These are phyloP conservation scores for Pontederia crassipes DNA, from an alignment of 176 grass and related monocot species.

Conservation along the genomic window DNA sequence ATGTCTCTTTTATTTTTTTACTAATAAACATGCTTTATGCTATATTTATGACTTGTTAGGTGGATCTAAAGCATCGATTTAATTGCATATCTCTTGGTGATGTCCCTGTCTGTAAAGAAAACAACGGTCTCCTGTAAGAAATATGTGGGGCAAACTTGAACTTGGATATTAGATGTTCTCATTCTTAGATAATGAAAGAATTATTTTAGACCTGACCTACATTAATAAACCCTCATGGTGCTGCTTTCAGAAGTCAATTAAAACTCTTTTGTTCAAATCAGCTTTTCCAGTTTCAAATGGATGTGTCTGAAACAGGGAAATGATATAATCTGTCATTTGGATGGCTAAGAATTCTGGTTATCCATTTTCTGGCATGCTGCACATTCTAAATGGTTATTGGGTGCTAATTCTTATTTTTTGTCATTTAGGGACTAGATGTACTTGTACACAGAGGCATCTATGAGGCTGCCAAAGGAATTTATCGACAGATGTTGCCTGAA, in stretches of 20 bases:
- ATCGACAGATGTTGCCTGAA: slow-evolving; percentile 74
- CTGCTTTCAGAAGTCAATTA: no score
- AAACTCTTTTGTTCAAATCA: no score
- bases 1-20: neutral
- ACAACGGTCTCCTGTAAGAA: no score
- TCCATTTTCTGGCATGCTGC: neutral
- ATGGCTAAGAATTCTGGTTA: neutral
- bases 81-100: no score
- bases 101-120: no score
- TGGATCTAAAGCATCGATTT: neutral
- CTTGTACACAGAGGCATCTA: slow-evolving; percentile 91
- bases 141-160: no score
- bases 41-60: neutral
- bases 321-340: neutral
- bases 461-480: slow-evolving; percentile 88
- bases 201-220: no score
- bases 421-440: slow-evolving; percentile 52
- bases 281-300: no score
- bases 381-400: neutral
- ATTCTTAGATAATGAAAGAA: no score
- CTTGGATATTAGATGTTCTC: no score
- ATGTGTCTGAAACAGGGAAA: no score
- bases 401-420: neutral
- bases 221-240: no score
- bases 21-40: neutral